A percentile compares a stretch with the other conserved stretches of the same genome.
Evolutionary conservation across 495 filamentous ascomycete species (phyloP).

Genomic region (Durotheca rogersii): DNA sequence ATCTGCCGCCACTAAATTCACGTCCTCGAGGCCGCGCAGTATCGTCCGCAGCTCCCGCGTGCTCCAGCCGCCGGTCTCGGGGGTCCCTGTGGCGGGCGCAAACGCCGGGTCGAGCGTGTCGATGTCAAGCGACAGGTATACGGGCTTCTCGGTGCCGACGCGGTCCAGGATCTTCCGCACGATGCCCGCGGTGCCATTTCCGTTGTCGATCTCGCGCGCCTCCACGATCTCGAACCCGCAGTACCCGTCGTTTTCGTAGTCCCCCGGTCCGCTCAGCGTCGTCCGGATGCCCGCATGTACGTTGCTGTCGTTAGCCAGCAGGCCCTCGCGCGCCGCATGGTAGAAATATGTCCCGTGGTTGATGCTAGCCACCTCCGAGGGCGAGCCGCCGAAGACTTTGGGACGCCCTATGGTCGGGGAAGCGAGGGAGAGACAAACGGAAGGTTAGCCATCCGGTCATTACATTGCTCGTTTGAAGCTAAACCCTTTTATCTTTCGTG

Average conservation of each 20-base stretch:
- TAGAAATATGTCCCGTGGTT: conserved; percentile 90
- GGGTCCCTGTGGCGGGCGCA: conserved; percentile 73
- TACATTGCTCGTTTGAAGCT: too few species aligned
- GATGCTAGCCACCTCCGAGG: conserved; percentile 63
- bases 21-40: conserved; percentile 64
- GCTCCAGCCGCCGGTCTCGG: conserved; percentile 76
- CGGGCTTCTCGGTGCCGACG: conserved; percentile 63
- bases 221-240: conserved; percentile 73
- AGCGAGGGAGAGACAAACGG: background rate
- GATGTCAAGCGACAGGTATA: conserved; percentile 76
- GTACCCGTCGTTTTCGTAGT: conserved; percentile 67
- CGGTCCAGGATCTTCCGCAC: conserved; percentile 61
- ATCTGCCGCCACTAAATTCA: conserved; percentile 74
- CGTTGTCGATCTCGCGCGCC: conserved; percentile 71
- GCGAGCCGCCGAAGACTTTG: conserved; percentile 61
- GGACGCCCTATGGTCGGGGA: conserved; percentile 58
- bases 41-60: conserved; percentile 72
- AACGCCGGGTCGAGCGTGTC: conserved; percentile 72
- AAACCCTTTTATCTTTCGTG: background rate
- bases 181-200: conserved; percentile 63
- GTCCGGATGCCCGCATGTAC: conserved; percentile 81
- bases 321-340: conserved; percentile 72
- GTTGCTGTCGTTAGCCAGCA: conserved; percentile 67
- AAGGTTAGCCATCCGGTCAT: background rate
- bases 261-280: conserved; percentile 66